A percentile compares a stretch with the other conserved stretches of the same genome.
These are phyloP conservation scores for Clarireedia monteithiana DNA, from an alignment of 2,329 filamentous ascomycete species.

Conservation along the genomic window DNA sequence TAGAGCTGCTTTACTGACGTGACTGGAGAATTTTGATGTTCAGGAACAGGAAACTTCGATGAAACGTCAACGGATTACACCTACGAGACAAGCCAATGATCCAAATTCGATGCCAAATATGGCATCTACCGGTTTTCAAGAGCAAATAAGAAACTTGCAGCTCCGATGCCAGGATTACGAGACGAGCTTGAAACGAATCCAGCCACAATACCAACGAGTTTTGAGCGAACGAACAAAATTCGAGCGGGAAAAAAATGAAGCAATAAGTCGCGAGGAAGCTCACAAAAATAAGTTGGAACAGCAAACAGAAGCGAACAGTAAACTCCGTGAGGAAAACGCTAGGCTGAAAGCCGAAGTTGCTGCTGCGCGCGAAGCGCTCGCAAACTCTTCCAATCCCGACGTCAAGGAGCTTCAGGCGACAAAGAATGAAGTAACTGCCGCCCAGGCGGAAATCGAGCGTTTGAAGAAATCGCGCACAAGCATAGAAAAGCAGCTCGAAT, in stretches of 20 bases:
- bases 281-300: constrained; percentile 18
- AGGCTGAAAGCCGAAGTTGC: constrained; percentile 24
- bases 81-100: background rate
- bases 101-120: constrained; percentile 16
- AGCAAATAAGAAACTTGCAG: constrained; percentile 38
- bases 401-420: constrained; percentile 34
- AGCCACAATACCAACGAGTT: constrained; percentile 41
- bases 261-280: constrained; percentile 7
- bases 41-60: background rate
- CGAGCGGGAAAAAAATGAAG: constrained; percentile 33
- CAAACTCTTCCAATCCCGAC: constrained; percentile 31
- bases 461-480: constrained; percentile 16
- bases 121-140: constrained; percentile 32
- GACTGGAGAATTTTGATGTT: constrained; percentile 4
- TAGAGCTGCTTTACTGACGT: background rate
- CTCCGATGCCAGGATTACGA: constrained; percentile 39
- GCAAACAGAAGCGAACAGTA: constrained; percentile 14
- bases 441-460: constrained; percentile 17
- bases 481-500: constrained; percentile 23
- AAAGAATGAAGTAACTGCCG: constrained; percentile 30
- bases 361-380: constrained; percentile 12
- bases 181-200: constrained; percentile 37
- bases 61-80: constrained; percentile 5
- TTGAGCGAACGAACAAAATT: constrained; percentile 44
- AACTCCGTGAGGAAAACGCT: constrained; percentile 22